Conservation (phyloP, 805 yeast species). For the Candida mattraensis region DNA sequence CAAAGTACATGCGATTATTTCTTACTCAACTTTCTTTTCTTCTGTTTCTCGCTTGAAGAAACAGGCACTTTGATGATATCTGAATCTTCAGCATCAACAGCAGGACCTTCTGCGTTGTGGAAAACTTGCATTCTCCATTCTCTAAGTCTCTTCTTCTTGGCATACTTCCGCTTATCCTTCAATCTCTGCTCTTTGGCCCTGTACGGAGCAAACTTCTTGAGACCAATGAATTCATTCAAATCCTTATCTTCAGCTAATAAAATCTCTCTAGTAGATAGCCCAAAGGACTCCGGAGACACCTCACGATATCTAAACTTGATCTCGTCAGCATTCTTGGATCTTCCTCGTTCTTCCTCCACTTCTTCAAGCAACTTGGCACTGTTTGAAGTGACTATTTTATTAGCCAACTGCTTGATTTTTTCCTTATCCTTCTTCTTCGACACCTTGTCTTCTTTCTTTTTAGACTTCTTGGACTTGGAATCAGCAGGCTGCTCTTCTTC, state of each 20-base stretch:
- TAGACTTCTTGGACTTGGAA: slow-evolving; percentile 50
- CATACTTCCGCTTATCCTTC: slow-evolving; percentile 80
- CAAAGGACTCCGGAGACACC: slow-evolving; percentile 93
- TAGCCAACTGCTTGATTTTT: slow-evolving; percentile 65
- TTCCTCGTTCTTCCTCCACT: slow-evolving; percentile 63
- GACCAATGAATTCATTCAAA: slow-evolving; percentile 79
- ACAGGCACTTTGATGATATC: slow-evolving; percentile 30
- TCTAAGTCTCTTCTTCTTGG: slow-evolving; percentile 76
- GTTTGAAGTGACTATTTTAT: slow-evolving; percentile 74
- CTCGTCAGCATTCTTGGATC: slow-evolving; percentile 48
- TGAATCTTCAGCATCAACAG: slow-evolving; percentile 37
- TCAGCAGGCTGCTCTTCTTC: slow-evolving; percentile 27
- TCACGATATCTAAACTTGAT: slow-evolving; percentile 81
- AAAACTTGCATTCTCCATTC: slow-evolving; percentile 91
- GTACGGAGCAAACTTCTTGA: slow-evolving; percentile 93
- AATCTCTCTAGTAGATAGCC: slow-evolving; percentile 82
- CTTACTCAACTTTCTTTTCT: slow-evolving; percentile 21
- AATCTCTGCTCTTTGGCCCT: slow-evolving; percentile 68
- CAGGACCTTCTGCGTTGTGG: slow-evolving; percentile 54
- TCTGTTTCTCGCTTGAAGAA: slow-evolving; percentile 27
- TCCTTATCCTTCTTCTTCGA: slow-evolving; percentile 61
- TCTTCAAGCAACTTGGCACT: slow-evolving; percentile 65
- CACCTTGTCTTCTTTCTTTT: slow-evolving; percentile 53
- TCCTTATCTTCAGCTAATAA: slow-evolving; percentile 85
- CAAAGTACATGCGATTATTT: slow-evolving; percentile 4